Conservation (phyloP, 805 yeast genomes). For the Schwanniomyces vanrijiae region DNA sequence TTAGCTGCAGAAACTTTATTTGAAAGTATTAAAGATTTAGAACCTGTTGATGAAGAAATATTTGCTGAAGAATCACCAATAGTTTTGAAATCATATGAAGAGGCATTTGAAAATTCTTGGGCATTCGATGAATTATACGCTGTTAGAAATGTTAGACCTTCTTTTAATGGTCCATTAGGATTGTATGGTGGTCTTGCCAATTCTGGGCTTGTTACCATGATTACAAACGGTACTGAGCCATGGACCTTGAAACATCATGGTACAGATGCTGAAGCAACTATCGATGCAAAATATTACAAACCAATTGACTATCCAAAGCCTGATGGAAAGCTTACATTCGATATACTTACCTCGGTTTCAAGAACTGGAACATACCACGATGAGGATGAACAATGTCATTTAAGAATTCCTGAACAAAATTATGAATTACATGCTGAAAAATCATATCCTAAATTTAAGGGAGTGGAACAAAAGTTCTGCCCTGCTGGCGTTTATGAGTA, state of each 20-base stretch:
- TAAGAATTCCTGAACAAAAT: conserved; percentile 63
- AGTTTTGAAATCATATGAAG: conserved; percentile 60
- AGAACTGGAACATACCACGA: conserved; percentile 96
- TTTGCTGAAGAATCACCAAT: conserved; percentile 37
- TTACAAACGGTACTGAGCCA: conserved; percentile 78
- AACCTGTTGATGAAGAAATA: conserved; percentile 43
- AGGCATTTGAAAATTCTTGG: conserved; percentile 76
- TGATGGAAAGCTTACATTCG: conserved; percentile 90
- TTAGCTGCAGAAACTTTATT: conserved; percentile 88
- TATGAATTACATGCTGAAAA: conserved; percentile 62
- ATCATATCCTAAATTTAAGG: conserved; percentile 76
- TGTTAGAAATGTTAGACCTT: conserved; percentile 90
- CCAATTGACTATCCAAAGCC: conserved; percentile 94
- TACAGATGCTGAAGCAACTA: conserved; percentile 74
- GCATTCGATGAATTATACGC: conserved; percentile 76
- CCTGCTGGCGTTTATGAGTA: conserved; percentile 99
- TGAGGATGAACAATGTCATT: conserved; percentile 90
- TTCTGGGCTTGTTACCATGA: conserved; percentile 79
- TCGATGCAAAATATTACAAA: conserved; percentile 59
- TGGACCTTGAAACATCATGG: conserved; percentile 77
- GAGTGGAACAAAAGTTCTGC: conserved; percentile 89
- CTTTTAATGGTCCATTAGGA: conserved; percentile 78
- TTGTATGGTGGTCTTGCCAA: conserved; percentile 77
- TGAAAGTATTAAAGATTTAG: conserved; percentile 41
- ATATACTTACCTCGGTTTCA: conserved; percentile 89